Base-by-base conservation (phyloP, 768 basidiomycete genomes). In the Obba rivulosa region DNA sequence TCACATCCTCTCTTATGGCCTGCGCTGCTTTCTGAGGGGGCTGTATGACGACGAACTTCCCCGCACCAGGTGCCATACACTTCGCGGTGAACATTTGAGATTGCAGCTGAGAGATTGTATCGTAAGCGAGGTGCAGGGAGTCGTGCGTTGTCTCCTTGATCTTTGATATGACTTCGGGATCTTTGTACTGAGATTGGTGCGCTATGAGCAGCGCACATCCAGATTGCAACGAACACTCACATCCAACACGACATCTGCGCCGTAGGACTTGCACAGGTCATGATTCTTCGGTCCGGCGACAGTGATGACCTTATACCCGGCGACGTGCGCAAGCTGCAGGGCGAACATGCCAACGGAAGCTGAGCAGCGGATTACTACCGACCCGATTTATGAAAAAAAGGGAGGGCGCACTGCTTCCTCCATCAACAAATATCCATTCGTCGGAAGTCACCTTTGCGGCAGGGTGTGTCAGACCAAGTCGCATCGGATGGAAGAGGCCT, bases 231-330 rank as follows among this genome's bases (percentile, higher is more conserved):
- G 44, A 13, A 20, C 7, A 31, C 38, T 40, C 16, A 24, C 55
- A 48, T 62, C 53, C 36, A 62, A 54, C 9, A 65, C 65, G 17
- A 59, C 55, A 48, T 65, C 62, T 5, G 70, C 68, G 16, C 70
- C 70, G 48, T 65, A 58, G 2, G 60, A 52, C 47, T 66, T 66
- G 49, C 69, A 61, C 18, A 70, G 56, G 25, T 66, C 65, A 50
- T 63, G 64, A 34, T 66, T 66, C 25, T 60, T 56, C 4, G 57
- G 57, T 1, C 67, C 68, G 21, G 62, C 57, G 23, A 63, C 62
- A 8, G 66, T 57, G 34, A 67, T 51, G 47, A 68, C 64, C 38
- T 59, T 57, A 41, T 53, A 51, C 8, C 64, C 64, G 2, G 57
- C 44, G 7, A 60, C 45, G 36, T 60, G 59, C 17, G 65, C 65